Base-by-base conservation (phyloP, 768 basidiomycete species). In the Hypholoma sublateritium region DNA sequence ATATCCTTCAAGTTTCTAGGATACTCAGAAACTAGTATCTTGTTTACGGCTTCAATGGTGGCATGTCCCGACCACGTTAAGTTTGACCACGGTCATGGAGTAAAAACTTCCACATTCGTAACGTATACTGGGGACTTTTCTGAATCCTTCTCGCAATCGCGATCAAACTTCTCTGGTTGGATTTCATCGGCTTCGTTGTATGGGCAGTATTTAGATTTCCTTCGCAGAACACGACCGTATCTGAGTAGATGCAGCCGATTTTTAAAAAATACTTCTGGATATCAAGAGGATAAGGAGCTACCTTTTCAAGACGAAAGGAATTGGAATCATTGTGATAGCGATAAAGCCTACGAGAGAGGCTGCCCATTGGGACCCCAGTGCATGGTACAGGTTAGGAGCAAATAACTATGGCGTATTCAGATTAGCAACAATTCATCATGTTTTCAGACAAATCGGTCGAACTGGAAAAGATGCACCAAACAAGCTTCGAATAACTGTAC, bases 291-390 rank as follows among this genome's bases (percentile, higher is more conserved):
- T 1, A 34, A 12, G 9, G 4, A 34, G 32, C 1, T 39, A 77
- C 75, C 65, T 79, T 51, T 69, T 59, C 7, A 83, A 66, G 28
- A 81, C 59, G 46, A 83, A 77, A 8, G 82, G 82, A 32, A 79
- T 80, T 0, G 85, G 85, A 2, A 78, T 69, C 78, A 86, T 72
- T 7, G 66, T 55, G 14, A 83, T 62, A 1, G 85, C 81, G 39
- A 84, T 62, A 58, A 77, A 77, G 0, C 81, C 85, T 3, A 86
- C 63, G 9, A 87, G 58, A 9, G 85, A 76, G 7, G 85, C 85
- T 21, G 85, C 84, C 85, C 83, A 86, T 41, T 70, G 70, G 0
- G 84, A 74, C 49, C 77, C 77, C 4, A 87, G 70, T 16, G 66
- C 69, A 0, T 67, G 61, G 57, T 81, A 86, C 81, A 86, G 81